Evolutionary conservation across 306 rosid species (phyloP).

Genomic region (Cajanus cajan): DNA sequence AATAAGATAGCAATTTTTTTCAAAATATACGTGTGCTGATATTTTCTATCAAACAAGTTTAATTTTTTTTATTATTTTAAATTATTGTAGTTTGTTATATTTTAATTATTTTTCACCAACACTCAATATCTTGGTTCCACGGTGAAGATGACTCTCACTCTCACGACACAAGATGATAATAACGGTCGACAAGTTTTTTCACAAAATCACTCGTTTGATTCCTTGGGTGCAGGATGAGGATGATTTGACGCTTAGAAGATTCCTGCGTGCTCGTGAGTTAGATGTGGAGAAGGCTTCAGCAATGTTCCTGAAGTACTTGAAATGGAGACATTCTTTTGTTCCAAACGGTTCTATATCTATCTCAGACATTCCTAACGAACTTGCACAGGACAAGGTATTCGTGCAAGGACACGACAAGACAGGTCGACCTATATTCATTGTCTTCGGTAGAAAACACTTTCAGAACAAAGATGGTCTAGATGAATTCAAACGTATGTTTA

Average conservation of each 20-base stretch:
- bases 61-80: too few species aligned
- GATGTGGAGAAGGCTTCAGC: constrained; percentile 47
- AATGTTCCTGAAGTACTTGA: constrained; percentile 54
- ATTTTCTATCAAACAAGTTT: too few species aligned
- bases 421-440: constrained; percentile 51
- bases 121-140: too few species aligned
- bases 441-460: constrained; percentile 49
- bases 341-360: constrained; percentile 49
- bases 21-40: too few species aligned
- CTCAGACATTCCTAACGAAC: constrained; percentile 45
- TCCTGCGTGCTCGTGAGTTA: constrained; percentile 54
- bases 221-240: constrained; percentile 46
- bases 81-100: too few species aligned
- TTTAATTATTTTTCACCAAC: too few species aligned
- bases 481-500: constrained; percentile 55
- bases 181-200: too few species aligned
- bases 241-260: constrained; percentile 51
- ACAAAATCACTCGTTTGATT: not conserved
- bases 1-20: too few species aligned
- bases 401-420: constrained; percentile 51
- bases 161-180: too few species aligned
- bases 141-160: too few species aligned
- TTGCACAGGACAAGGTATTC: constrained; percentile 50
- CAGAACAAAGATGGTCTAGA: constrained; percentile 43
- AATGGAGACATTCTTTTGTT: constrained; percentile 56